These are phyloP conservation scores for Silene conica DNA, from an alignment of 148 eudicot species.

Conservation along the genomic window DNA sequence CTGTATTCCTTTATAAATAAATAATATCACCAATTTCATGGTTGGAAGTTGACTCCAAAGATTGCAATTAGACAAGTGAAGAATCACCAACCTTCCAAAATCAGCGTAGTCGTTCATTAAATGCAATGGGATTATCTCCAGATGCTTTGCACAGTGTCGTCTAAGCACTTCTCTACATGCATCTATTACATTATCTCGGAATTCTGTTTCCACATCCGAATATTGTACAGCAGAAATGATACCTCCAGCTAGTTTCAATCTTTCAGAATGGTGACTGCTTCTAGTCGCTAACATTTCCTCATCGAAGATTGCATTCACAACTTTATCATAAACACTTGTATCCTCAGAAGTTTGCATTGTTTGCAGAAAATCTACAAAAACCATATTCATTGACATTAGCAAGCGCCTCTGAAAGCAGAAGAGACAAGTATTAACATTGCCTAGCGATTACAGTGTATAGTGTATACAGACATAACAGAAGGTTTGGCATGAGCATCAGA, in stretches of 20 bases:
- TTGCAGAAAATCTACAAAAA: slow-evolving; percentile 53
- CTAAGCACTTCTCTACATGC: slow-evolving; percentile 56
- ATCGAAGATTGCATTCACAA: slow-evolving; percentile 74
- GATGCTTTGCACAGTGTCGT: slow-evolving; percentile 77
- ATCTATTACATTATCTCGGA: slow-evolving; percentile 63
- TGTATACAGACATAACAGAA: background rate
- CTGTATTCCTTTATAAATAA: slow-evolving; percentile 50
- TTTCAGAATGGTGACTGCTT: slow-evolving; percentile 46
- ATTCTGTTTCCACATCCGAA: slow-evolving; percentile 59
- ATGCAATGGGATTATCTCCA: slow-evolving; percentile 70
- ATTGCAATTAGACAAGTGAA: background rate
- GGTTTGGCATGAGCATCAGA: background rate
- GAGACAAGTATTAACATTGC: background rate
- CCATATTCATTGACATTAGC: slow-evolving; percentile 9
- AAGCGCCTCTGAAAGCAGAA: background rate
- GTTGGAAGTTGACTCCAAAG: background rate
- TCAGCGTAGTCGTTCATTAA: slow-evolving; percentile 51
- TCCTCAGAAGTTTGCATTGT: slow-evolving; percentile 94
- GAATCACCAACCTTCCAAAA: slow-evolving; percentile 45
- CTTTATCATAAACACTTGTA: slow-evolving; percentile 77
- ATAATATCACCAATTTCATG: slow-evolving; percentile 8
- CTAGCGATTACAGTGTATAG: background rate
- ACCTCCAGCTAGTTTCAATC: slow-evolving; percentile 41
- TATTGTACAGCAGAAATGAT: slow-evolving; percentile 45
- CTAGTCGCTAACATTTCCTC: slow-evolving; percentile 59